Conservation (phyloP, 257 asterid genomes). For the Hygrophila difformis region DNA sequence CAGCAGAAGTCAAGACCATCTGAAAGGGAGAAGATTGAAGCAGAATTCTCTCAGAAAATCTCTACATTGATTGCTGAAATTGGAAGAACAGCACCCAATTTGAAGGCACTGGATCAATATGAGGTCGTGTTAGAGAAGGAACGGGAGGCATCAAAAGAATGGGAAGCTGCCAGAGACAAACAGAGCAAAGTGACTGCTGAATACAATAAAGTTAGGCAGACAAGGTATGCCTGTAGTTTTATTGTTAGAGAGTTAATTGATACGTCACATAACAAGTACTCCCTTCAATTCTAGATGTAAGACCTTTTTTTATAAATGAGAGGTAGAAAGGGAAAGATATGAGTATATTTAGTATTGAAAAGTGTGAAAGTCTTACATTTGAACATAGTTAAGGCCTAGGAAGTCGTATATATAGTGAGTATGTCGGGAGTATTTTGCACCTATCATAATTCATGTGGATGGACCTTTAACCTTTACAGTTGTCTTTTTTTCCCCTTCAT, state of each 20-base stretch:
- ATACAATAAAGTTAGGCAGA: constrained; percentile 59
- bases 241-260: background rate
- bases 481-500: no score
- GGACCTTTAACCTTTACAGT: no score
- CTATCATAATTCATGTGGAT: no score
- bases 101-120: constrained; percentile 89
- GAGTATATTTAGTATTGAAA: no score
- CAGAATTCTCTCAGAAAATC: constrained; percentile 70
- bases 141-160: constrained; percentile 63
- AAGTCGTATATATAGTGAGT: no score
- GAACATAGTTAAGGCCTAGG: no score
- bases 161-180: constrained; percentile 88
- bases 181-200: constrained; percentile 66
- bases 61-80: constrained; percentile 59
- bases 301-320: no score
- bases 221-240: constrained; percentile 39
- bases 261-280: no score
- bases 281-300: no score
- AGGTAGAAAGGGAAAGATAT: no score
- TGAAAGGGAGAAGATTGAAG: constrained; percentile 84
- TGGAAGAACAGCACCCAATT: constrained; percentile 88
- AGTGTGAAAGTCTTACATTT: no score
- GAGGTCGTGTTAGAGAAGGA: constrained; percentile 81
- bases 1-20: constrained; percentile 67
- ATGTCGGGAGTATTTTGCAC: no score